Conservation (phyloP, 768 basidiomycete species). For the Udeniomyces megalosporus region DNA sequence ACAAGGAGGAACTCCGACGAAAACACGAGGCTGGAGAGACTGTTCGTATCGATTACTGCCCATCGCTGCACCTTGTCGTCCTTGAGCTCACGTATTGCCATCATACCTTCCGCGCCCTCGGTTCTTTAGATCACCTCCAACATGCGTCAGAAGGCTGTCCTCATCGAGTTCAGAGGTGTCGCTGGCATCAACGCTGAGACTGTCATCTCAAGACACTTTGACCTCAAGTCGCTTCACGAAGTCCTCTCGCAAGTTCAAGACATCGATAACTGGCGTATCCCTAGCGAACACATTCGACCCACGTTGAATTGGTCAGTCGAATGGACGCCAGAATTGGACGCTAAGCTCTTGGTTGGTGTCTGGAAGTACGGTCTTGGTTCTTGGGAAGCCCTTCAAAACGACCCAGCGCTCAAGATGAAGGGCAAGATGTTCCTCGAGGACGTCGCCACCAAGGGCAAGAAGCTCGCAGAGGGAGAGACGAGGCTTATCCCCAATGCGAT, state of each 20-base stretch:
- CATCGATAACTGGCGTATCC: slow-evolving; percentile 57
- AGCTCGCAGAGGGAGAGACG: slow-evolving; percentile 20
- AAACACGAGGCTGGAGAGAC: slow-evolving; percentile 70
- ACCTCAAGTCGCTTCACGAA: slow-evolving; percentile 72
- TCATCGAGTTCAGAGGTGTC: slow-evolving; percentile 77
- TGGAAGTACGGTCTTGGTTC: slow-evolving; percentile 86
- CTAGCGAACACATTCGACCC: slow-evolving; percentile 81
- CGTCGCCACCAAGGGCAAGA: slow-evolving; percentile 55
- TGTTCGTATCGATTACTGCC: background rate
- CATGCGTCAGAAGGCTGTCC: slow-evolving; percentile 91
- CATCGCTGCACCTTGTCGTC: background rate
- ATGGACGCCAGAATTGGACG: slow-evolving; percentile 83
- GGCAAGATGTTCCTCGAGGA: slow-evolving; percentile 98
- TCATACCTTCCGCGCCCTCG: background rate
- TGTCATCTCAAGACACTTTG: slow-evolving; percentile 70
- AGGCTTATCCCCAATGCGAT: slow-evolving; percentile 87
- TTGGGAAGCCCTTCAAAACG: slow-evolving; percentile 80
- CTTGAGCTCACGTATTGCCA: no score
- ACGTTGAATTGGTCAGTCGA: slow-evolving; percentile 93
- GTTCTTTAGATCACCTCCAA: slow-evolving; percentile 51
- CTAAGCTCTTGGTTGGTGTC: slow-evolving; percentile 86
- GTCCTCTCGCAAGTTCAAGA: slow-evolving; percentile 20
- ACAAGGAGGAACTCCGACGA: slow-evolving; percentile 60
- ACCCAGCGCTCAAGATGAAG: slow-evolving; percentile 59
- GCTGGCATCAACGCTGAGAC: slow-evolving; percentile 96